phyloP scores from a whole-genome alignment of 2,329 filamentous ascomycete species.

The Emmonsiellopsis sp. region DNA sequence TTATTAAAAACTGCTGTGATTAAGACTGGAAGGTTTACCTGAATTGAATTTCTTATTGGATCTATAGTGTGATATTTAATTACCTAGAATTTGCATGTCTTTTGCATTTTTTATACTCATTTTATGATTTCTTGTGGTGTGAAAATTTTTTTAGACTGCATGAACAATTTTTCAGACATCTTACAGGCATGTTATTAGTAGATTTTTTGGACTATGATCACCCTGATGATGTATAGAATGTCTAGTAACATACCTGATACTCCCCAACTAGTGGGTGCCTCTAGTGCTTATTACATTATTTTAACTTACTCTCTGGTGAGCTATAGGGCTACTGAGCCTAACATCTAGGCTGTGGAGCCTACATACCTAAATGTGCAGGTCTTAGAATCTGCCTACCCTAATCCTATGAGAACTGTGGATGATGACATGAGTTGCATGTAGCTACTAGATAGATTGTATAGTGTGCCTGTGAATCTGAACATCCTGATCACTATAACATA shows the following conservation, averaged over 20 bases:
- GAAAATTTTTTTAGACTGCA: too few relatives aligned
- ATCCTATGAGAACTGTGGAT: not conserved
- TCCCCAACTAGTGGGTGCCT: constrained; percentile 2
- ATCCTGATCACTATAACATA: fast-evolving
- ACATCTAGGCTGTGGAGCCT: not conserved
- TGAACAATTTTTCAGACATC: too few relatives aligned
- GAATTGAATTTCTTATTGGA: too few relatives aligned
- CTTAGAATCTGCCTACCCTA: fast-evolving
- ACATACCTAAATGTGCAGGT: too few relatives aligned
- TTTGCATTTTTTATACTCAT: too few relatives aligned
- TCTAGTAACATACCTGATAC: not conserved
- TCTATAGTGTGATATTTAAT: too few relatives aligned
- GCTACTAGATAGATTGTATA: fast-evolving
- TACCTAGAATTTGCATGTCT: too few relatives aligned
- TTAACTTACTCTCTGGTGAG: too few relatives aligned
- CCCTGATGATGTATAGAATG: constrained; percentile 7
- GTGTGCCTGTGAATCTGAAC: fast-evolving
- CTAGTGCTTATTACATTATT: not conserved
- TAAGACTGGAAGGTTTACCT: too few relatives aligned
- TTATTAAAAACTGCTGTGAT: too few relatives aligned
- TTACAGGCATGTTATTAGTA: constrained; percentile 4
- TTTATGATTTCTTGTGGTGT: too few relatives aligned
- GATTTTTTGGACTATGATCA: constrained; percentile 5
- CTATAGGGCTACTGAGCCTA: too few relatives aligned
- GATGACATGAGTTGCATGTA: not conserved